Base-by-base conservation (phyloP, 768 basidiomycete species). In the Russula ochroleuca region DNA sequence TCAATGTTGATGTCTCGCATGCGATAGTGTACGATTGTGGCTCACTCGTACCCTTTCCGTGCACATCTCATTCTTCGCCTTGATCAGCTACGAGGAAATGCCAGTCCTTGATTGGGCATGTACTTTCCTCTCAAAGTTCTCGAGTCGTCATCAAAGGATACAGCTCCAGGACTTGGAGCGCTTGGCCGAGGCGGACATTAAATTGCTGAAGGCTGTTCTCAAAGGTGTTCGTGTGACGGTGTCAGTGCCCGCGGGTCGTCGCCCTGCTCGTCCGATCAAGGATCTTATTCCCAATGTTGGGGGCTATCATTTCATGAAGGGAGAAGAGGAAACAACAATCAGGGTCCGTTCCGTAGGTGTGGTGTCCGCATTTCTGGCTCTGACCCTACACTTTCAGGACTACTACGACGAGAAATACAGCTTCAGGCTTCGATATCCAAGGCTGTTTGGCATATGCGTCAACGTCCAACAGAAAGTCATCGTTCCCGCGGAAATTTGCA, bases 1-100 rank as follows among this genome's bases (percentile, higher is more conserved):
- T 67, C 23, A 67, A 67, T 17, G 66, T 67, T 15, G 66, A 67
- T 3, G 63, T 67, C 15, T 65, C 66, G 0, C 58, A 66, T 41
- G 66, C 66, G 0, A 17, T 63, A 2, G 25, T 67, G 66, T 67
- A 56, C 35, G 66, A n/a, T 9, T 15, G 4, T 19, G 1, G 9
- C 43, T 51, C 43, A 21, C 17, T 2, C n/a, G n/a, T n/a, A n/a
- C n/a, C n/a, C n/a, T 3, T 31, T 10, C 52, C 41, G 23, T 41
- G 35, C 48, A 11, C 9, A 25, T 51, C 41, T 47, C 41, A 52
- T 31, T 43, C 21, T 23, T 55, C 38, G 9, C 9, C 19, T 28
- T 31, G 35, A 35, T 23, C 53, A 65, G 63, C 4, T 65, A 60
- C 5, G 62, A 67, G 23, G 66, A 66, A 11, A 41, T 56, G 63